Percentiles rank a stretch among this genome's conserved stretches.
These are phyloP conservation scores for Loxodes magnus DNA, from an alignment of 73 alveolate species.

Conservation along the genomic window DNA sequence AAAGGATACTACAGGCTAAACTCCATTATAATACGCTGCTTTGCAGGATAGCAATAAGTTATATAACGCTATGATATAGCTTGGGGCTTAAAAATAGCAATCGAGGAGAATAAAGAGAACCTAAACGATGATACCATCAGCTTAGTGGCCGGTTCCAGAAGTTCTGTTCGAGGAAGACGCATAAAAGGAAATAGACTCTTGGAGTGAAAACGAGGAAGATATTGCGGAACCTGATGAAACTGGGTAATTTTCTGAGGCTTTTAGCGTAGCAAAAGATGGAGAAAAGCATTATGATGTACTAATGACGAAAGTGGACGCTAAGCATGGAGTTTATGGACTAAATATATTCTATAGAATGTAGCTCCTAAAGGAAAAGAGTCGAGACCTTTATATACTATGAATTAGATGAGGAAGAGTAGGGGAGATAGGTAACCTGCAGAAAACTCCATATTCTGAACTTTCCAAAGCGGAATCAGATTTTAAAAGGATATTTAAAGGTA, in stretches of 20 bases:
- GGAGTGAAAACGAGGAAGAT: constrained; percentile 15
- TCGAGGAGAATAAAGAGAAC: not conserved
- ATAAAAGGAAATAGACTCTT: too few species aligned
- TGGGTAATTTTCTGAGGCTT: not conserved
- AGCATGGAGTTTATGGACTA: constrained; percentile 83
- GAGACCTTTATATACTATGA: constrained; percentile 79
- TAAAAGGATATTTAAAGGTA: constrained; percentile 66
- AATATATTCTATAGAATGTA: constrained; percentile 90
- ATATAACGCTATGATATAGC: too few species aligned
- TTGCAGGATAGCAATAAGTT: constrained; percentile 41
- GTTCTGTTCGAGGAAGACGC: constrained; percentile 70
- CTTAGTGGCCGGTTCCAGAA: not conserved
- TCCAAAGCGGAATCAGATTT: constrained; percentile 76
- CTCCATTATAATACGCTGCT: constrained; percentile 64
- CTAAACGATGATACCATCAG: constrained; percentile 7
- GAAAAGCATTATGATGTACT: constrained; percentile 53
- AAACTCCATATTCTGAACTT: constrained; percentile 72
- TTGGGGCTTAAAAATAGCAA: constrained; percentile 38
- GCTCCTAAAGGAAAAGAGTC: constrained; percentile 79
- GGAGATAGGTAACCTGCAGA: constrained; percentile 80
- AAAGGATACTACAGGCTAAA: constrained; percentile 39
- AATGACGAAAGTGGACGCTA: constrained; percentile 88
- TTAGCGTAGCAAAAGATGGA: constrained; percentile 40
- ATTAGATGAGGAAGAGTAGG: constrained; percentile 97
- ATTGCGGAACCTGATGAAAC: constrained; percentile 10